Percentiles rank a stretch among this genome's conserved stretches.
phyloP scores from a whole-genome alignment of 306 rosid species.

The Crotalaria pallida region DNA sequence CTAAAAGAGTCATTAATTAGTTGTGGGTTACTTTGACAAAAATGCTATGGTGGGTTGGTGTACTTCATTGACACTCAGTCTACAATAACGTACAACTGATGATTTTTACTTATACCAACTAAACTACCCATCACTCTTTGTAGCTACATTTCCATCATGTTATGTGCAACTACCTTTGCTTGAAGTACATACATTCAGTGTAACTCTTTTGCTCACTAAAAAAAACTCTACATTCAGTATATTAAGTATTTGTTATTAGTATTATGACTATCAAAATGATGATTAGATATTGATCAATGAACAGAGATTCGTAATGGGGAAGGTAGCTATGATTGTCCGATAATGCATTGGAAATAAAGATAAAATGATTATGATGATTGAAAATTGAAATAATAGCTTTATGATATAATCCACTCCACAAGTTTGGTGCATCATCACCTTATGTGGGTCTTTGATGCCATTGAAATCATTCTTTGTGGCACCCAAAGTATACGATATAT shows the following conservation, averaged over 20 bases:
- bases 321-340: background rate
- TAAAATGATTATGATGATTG: background rate
- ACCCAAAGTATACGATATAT: too few species aligned
- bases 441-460: slow-evolving; percentile 19
- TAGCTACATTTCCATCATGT: background rate
- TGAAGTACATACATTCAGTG: background rate
- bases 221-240: too few species aligned
- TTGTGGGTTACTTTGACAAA: background rate
- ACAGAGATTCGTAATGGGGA: slow-evolving; percentile 8
- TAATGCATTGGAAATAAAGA: background rate
- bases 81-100: background rate
- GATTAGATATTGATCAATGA: background rate
- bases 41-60: background rate
- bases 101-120: slow-evolving; percentile 18
- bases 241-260: too few species aligned
- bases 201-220: too few species aligned
- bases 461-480: background rate
- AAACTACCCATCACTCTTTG: background rate
- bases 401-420: background rate
- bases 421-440: slow-evolving; percentile 9
- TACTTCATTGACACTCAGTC: background rate
- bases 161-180: background rate
- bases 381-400: background rate
- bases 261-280: background rate
- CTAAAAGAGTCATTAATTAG: background rate